A percentile compares a stretch with the other conserved stretches of the same genome.
Evolutionary conservation across 768 basidiomycete species (phyloP).

Genomic region (Amanita muscaria): DNA sequence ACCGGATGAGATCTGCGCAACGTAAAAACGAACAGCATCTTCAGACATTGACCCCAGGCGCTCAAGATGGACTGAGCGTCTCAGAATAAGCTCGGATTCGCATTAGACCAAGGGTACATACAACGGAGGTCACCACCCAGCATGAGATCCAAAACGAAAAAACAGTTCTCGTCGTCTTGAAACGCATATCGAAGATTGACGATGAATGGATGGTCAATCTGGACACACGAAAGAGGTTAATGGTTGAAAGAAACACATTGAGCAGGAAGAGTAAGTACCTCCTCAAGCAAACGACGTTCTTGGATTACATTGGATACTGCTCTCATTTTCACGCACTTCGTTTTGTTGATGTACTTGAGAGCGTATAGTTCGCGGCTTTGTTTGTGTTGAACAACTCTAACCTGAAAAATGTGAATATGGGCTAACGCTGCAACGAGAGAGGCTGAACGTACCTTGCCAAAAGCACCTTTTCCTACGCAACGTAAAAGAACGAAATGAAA

Average conservation of each 20-base stretch:
- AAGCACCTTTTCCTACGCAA: conserved; percentile 98
- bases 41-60: conserved; percentile 68
- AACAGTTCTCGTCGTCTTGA: conserved; percentile 97
- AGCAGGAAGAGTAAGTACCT: conserved; percentile 42
- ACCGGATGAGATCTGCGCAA: conserved; percentile 84
- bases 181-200: conserved; percentile 95
- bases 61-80: conserved; percentile 72
- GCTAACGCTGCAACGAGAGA: not conserved
- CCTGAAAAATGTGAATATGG: conserved; percentile 36
- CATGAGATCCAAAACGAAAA: conserved; percentile 97
- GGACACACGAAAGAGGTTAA: conserved; percentile 5
- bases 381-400: conserved; percentile 98
- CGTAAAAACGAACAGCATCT: conserved; percentile 76
- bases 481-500: conserved; percentile 94
- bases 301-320: conserved; percentile 97
- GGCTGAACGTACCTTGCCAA: conserved; percentile 78
- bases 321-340: conserved; percentile 97
- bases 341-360: conserved; percentile 98
- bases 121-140: conserved; percentile 91
- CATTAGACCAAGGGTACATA: conserved; percentile 30
- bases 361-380: conserved; percentile 95
- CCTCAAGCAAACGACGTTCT: conserved; percentile 89
- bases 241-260: conserved; percentile 10
- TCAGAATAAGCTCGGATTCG: not conserved
- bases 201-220: conserved; percentile 95